phyloP scores from a whole-genome alignment of 306 rosid species.

The Luffa acutangula region DNA sequence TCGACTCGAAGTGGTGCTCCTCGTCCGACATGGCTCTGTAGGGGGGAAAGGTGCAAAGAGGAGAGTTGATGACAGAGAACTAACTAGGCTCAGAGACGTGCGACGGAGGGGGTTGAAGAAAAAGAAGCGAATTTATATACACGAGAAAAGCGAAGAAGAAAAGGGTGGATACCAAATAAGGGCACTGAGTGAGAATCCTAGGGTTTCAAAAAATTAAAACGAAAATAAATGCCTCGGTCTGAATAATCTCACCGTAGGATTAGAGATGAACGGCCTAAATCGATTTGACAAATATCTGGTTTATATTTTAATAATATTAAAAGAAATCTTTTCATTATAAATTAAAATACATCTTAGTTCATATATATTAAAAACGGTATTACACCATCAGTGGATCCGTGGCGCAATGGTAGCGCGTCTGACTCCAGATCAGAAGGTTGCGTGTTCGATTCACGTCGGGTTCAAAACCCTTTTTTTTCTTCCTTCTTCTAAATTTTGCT shows the following conservation, averaged over 20 bases:
- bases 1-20: slow-evolving; percentile 95
- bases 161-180: neutral
- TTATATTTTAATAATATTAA: neutral
- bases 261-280: neutral
- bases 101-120: neutral
- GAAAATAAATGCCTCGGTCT: neutral
- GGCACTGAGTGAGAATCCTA: neutral
- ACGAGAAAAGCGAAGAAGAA: neutral
- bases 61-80: neutral
- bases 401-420: slow-evolving; percentile 55
- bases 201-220: neutral
- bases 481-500: neutral
- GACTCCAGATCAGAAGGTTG: slow-evolving; percentile 50
- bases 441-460: slow-evolving; percentile 47
- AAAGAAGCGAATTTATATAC: neutral
- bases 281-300: neutral
- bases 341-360: neutral
- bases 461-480: slow-evolving; percentile 6
- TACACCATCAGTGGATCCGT: slow-evolving; percentile 12
- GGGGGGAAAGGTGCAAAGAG: neutral
- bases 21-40: slow-evolving; percentile 73
- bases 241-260: neutral
- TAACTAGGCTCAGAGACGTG: neutral
- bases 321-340: too few species aligned
- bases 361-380: neutral